Evolutionary conservation across 345 rosid genomes (phyloP).

Genomic region (rapeseed (Brassica napus)): Da-Ae NC_063447.1:28050501-28051000

Average conservation of each 20-base stretch:
- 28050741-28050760: constrained; percentile 82
- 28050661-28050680: constrained; percentile 61
- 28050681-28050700: constrained; percentile 69
- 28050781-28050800: not conserved
- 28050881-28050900: constrained; percentile 72
- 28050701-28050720: constrained; percentile 59
- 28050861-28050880: constrained; percentile 55
- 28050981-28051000: constrained; percentile 48
- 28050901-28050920: constrained; percentile 82
- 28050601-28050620: too few species aligned
- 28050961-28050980: constrained; percentile 65
- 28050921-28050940: constrained; percentile 77
- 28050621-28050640: not conserved
- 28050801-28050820: not conserved
- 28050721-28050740: constrained; percentile 79
- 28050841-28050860: not conserved
- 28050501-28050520: not conserved
- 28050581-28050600: too few species aligned
- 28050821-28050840: not conserved
- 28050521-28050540: not conserved
- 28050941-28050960: constrained; percentile 75
- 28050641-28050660: constrained; percentile 59
- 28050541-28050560: not conserved
- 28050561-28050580: not conserved
- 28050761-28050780: constrained; percentile 75